A percentile compares a stretch with the other conserved stretches of the same genome.
phyloP scores from a whole-genome alignment of 371 early-diverging fungal genomes.

The Apophysomyces trapeziformis region DNA sequence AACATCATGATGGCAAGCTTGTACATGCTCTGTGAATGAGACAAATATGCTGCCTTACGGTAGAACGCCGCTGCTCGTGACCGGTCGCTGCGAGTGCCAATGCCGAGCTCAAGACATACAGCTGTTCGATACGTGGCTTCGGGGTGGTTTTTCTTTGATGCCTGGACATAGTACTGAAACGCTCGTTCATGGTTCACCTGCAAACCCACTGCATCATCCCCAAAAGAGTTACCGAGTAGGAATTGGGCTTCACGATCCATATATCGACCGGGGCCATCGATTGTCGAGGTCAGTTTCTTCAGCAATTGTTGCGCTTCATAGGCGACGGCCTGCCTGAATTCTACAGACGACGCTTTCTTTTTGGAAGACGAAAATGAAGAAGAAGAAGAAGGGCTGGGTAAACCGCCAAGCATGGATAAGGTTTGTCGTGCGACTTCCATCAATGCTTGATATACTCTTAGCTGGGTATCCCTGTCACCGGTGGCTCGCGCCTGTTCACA shows the following conservation, averaged over 20 bases:
- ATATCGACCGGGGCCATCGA: slow-evolving; percentile 56
- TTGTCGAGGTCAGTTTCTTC: slow-evolving; percentile 65
- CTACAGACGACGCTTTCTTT: slow-evolving; percentile 16
- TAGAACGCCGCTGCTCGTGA: slow-evolving; percentile 85
- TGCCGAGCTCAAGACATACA: slow-evolving; percentile 93
- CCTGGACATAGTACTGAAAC: slow-evolving; percentile 85
- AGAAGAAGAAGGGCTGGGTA: slow-evolving; percentile 8
- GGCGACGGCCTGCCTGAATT: slow-evolving; percentile 58
- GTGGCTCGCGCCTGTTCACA: slow-evolving; percentile 19
- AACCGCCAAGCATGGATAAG: not conserved
- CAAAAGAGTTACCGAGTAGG: slow-evolving; percentile 88
- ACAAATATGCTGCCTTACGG: slow-evolving; percentile 89
- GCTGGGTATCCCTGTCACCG: slow-evolving; percentile 16
- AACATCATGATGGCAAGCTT: slow-evolving; percentile 87
- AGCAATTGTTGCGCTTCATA: slow-evolving; percentile 76
- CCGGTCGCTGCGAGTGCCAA: slow-evolving; percentile 85
- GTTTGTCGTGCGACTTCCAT: slow-evolving; percentile 23
- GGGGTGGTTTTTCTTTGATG: slow-evolving; percentile 88
- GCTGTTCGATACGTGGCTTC: slow-evolving; percentile 91
- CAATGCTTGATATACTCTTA: slow-evolving; percentile 23
- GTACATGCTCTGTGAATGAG: slow-evolving; percentile 94
- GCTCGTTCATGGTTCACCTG: slow-evolving; percentile 84
- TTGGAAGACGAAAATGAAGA: not conserved
- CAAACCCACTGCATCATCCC: slow-evolving; percentile 71
- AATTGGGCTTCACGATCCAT: slow-evolving; percentile 86